Evolutionary conservation across 176 grass and related monocot species (phyloP), one percentile per base, ranked within the genome.

Genomic region (Zea luxurians): DNA sequence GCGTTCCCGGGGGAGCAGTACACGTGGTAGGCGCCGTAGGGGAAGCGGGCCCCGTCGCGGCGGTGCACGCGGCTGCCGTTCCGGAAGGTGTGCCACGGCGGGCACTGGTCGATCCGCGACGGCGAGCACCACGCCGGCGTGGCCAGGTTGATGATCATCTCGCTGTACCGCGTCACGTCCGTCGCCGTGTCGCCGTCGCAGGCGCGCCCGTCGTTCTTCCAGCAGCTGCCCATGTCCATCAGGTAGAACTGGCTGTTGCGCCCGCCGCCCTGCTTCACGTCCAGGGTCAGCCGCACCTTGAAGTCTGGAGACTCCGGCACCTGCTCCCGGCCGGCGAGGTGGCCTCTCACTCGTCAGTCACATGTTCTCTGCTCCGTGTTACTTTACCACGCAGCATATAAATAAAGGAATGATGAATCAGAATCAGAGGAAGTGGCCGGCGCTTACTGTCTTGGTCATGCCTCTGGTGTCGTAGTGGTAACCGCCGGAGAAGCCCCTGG

Each of bases 1-100:
- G 94, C 94, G 83, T 93, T 97, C 50, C 94, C 94, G 1, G 94
- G 94, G 2, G 87, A 91, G 94, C 94, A 97, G 81, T 97, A 93
- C 0, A 97, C 84, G 21, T 93, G 94, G 82, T 97, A 97, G 0
- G 89, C 94, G n/a, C 0, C 79, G 66, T 97, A 93, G 54, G 94
- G 94, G 71, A 93, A 97, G 2, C 71, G 78, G 0, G 59, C 84
- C 0, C 20, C n/a, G 69, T 97, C 86, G 12, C 41, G 43, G 48
- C 94, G 94, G 82, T 89, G 86, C 20, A 97, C 87, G 20, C 76
- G 82, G 2, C 80, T 97, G 49, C 94, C 94, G 38, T 97, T 93
- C 41, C 87, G 82, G 78, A 93, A 97, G 10, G 91, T 91, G 89
- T 97, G 94, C 88, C 92, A 93, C 2, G 94, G 89, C 35, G 94